Evolutionary conservation across 2,329 filamentous ascomycete genomes (phyloP), one percentile per base, ranked within the genome.

Genomic region (Exserohilum turcica): DNA sequence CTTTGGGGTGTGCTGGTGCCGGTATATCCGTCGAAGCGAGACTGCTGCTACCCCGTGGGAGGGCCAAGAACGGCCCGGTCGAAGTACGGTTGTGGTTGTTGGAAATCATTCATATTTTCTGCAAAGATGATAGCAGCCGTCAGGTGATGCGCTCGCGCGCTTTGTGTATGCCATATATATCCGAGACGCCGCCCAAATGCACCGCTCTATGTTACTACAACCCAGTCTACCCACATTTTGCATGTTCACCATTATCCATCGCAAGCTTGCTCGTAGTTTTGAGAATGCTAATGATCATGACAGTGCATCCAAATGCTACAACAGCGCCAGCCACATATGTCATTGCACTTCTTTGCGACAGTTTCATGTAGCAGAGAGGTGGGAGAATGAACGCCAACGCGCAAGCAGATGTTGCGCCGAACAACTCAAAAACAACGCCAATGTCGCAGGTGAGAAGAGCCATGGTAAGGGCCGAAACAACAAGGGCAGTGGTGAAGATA

Each of bases 311-410:
- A 80, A 97, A 97, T 10, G 76, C 85, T 54, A 93, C 90, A 57
- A 85, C 86, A n/a, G 85, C 80, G 40, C 82, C 86, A 21, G 85
- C 85, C 10, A 90, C 87, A 56, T 91, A 83, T 56, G 88, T 91
- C 72, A 84, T 87, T 81, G 87, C 89, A 67, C 84, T 87, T 54
- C 86, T 92, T 52, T 86, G 92, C 63, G 90, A 93, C 55, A 99
- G 80, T 77, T 95, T 96, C 70, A 99, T 89, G 74, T 94, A 99
- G 76, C 94, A 99, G 50, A 97, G 78, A 21, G 94, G 94, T 57
- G 94, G 94, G 55, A 99, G 78, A 43, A 99, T 96, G 72, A 97
- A 99, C 0, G 94, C 94, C 74, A 99, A 82, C 6, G 91, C 92
- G 65, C 92, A 94, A 3, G 94, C 94, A 71, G 90, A 95, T 31